Evolutionary conservation across 805 yeast species (phyloP).

Genomic region (Cyberlindnera petersonii): DNA sequence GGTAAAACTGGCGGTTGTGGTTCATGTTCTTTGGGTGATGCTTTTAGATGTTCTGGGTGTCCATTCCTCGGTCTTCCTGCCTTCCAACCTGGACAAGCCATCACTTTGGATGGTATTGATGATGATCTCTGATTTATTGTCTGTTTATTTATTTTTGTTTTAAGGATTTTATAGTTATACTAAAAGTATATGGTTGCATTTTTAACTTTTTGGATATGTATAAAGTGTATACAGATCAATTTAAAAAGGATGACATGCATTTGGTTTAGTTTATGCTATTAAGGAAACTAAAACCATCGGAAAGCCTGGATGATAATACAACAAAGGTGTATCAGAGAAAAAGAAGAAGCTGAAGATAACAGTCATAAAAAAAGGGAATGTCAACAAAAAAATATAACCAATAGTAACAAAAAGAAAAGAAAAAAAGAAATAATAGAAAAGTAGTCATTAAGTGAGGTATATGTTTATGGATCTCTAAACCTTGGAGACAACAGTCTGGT

Average conservation of each 20-base stretch:
- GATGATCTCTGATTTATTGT: slow-evolving; percentile 57
- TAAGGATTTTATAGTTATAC: neutral
- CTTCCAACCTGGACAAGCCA: slow-evolving; percentile 93
- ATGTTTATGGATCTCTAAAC: slow-evolving; percentile 29
- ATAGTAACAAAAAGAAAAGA: neutral
- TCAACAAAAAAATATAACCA: neutral
- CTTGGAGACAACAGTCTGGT: slow-evolving; percentile 55
- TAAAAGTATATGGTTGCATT: neutral
- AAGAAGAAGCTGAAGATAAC: too few species aligned
- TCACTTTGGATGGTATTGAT: slow-evolving; percentile 68
- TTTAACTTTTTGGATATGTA: neutral
- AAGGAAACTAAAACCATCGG: too few species aligned
- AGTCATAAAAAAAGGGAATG: neutral
- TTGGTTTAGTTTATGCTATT: too few species aligned
- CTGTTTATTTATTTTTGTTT: neutral
- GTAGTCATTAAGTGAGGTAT: neutral
- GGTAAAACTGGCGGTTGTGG: slow-evolving; percentile 98
- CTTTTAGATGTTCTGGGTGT: slow-evolving; percentile 97
- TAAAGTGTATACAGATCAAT: neutral
- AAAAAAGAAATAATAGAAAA: neutral
- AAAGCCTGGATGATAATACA: neutral
- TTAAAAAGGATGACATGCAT: neutral
- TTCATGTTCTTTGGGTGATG: slow-evolving; percentile 95
- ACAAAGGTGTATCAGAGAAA: neutral
- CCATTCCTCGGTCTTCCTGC: slow-evolving; percentile 97